These are phyloP conservation scores for Physocladia obscura DNA, from an alignment of 192 early-diverging fungal species.

Conservation along the genomic window DNA sequence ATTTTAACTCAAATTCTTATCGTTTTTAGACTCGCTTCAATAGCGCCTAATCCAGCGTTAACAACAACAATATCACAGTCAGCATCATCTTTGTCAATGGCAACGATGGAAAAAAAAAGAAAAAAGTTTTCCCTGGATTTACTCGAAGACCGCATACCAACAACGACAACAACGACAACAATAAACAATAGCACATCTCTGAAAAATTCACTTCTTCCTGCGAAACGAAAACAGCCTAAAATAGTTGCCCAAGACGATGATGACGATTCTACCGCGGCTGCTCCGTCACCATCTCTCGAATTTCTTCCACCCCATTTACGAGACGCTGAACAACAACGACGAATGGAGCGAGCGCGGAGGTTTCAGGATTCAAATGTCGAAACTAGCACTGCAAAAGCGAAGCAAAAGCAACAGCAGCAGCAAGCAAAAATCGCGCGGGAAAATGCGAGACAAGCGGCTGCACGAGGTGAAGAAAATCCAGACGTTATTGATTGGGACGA, in stretches of 20 bases:
- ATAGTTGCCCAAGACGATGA: not conserved
- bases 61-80: not conserved
- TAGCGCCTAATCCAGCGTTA: not conserved
- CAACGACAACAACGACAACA: not conserved
- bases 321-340: slow-evolving; percentile 30
- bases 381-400: slow-evolving; percentile 4
- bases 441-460: slow-evolving; percentile 19
- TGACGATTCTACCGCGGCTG: not conserved
- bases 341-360: slow-evolving; percentile 32
- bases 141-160: slow-evolving; percentile 1
- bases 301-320: slow-evolving; percentile 34
- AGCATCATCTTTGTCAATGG: not conserved
- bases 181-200: not conserved
- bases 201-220: not conserved
- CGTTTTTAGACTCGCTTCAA: not conserved
- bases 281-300: slow-evolving; percentile 25
- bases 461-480: slow-evolving; percentile 41
- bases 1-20: not conserved
- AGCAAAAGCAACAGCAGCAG: not conserved
- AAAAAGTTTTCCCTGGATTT: slow-evolving; percentile 32
- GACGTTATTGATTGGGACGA: slow-evolving; percentile 79
- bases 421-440: slow-evolving; percentile 5
- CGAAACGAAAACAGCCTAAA: slow-evolving; percentile 14
- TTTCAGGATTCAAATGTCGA: slow-evolving; percentile 31
- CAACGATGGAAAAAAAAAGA: slow-evolving; percentile 29